phyloP scores from a whole-genome alignment of 306 rosid species.

The Cucurbita maxima region DNA sequence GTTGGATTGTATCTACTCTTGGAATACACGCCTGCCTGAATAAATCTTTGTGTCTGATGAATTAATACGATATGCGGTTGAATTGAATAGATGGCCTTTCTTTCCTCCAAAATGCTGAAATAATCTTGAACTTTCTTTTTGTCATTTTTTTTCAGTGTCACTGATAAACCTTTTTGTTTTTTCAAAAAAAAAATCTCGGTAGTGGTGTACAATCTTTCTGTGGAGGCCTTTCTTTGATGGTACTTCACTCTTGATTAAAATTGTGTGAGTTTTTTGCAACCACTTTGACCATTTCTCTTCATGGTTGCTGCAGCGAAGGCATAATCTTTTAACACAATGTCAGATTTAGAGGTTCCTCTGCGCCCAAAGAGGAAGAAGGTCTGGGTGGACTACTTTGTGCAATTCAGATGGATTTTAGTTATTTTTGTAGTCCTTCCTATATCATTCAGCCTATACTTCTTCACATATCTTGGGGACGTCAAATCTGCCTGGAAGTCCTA shows the following conservation, averaged over 20 bases:
- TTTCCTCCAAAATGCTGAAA: neutral
- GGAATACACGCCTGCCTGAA: neutral
- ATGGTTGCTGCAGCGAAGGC: slow-evolving; percentile 4
- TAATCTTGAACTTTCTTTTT: neutral
- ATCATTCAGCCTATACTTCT: slow-evolving; percentile 74
- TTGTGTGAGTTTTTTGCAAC: neutral
- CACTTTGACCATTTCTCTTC: neutral
- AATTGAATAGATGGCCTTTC: neutral
- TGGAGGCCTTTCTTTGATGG: neutral
- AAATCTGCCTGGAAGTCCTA: slow-evolving; percentile 78
- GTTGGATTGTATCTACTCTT: neutral
- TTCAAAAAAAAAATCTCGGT: neutral
- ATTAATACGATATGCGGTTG: neutral
- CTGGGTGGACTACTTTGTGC: slow-evolving; percentile 74
- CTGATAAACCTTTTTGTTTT: neutral
- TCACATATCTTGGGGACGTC: slow-evolving; percentile 80
- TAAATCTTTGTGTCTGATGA: neutral
- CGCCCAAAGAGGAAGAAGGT: slow-evolving; percentile 88
- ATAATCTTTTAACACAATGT: slow-evolving; percentile 26
- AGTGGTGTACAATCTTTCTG: neutral
- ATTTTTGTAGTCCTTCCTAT: slow-evolving; percentile 88
- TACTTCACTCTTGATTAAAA: neutral
- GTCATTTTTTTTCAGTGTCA: neutral
- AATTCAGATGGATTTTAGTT: slow-evolving; percentile 81
- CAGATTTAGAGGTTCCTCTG: slow-evolving; percentile 67